Base-by-base conservation (phyloP, 805 yeast species). In the Yamadazyma nakazawae region DNA sequence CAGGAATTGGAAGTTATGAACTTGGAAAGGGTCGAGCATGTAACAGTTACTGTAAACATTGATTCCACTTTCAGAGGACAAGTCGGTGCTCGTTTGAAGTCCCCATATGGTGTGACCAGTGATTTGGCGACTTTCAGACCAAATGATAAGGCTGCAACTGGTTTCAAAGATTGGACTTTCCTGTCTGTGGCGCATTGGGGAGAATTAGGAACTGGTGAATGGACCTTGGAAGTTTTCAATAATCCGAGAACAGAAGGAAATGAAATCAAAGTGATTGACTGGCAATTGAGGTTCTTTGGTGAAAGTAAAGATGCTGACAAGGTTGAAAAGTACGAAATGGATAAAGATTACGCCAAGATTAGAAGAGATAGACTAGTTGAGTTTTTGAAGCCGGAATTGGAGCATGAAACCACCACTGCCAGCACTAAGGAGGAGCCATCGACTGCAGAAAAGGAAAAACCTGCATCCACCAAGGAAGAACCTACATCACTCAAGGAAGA, bases 181-280 rank as follows among this genome's bases (percentile, higher is more conserved):
- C 88, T 91, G 88, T 79, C 92, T 10, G 98, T 94, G n/a, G 97
- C 96, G 1, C 98, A 94, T 63, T 94, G 98, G 97, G 97, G 97
- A 34, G 91, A 85, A 55, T 41, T 60, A 2, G 92, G 91, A 2
- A 65, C 66, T 21, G 99, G 99, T 10, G 80, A 77, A 5, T 94
- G 99, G 99, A 80, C 66, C 32, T 56, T 94, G 16, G 80, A 75
- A 53, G 91, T 91, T 1, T 64, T 60, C 46, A 61, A 61, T 6
- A 55, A 54, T 30, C 58, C 62, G n/a, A 76, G 78, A 42, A 64
- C 58, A 1, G 68, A 70, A 46, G 59, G 61, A 2, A 66, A 58
- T 49, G 50, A 50, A 13, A 60, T 72, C 35, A 46, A 50, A 0
- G 73, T 94, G 36, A 66, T 76, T 37, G 71, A 77, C 56, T 94